These are phyloP conservation scores for Candida tropicalis DNA, from an alignment of 1,139 yeast species.

Conservation along the genomic window DNA sequence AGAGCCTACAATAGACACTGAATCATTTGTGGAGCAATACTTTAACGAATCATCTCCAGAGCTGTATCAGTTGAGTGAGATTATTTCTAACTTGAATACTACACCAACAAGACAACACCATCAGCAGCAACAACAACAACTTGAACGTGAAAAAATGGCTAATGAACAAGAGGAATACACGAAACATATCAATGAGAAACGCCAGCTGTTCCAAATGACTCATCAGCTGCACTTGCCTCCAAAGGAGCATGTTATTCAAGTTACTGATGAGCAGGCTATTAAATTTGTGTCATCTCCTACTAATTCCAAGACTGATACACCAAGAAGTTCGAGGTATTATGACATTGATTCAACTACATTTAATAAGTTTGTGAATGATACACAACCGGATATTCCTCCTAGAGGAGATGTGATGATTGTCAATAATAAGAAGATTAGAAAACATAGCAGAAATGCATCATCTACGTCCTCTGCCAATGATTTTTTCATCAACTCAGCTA, in stretches of 20 bases:
- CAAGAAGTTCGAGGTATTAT: conserved; percentile 13
- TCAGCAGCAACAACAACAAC: conserved; percentile 6
- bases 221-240: conserved; percentile 1
- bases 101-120: conserved; percentile 6
- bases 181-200: conserved; percentile 2
- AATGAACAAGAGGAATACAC: conserved; percentile 6
- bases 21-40: conserved; percentile 17
- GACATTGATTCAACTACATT: conserved; percentile 19
- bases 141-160: conserved; percentile 5
- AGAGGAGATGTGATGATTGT: conserved; percentile 36
- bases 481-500: conserved; percentile 2
- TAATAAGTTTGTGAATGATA: conserved; percentile 29
- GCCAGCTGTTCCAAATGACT: conserved; percentile 6
- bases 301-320: conserved; percentile 7
- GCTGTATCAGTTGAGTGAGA: conserved; percentile 11
- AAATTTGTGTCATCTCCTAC: conserved; percentile 9
- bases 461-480: conserved; percentile 12
- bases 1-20: conserved; percentile 17
- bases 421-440: conserved; percentile 23
- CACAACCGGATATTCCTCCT: conserved; percentile 38
- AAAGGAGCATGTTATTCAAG: conserved; percentile 4
- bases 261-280: conserved; percentile 11
- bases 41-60: conserved; percentile 14
- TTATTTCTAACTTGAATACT: conserved; percentile 8
- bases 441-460: conserved; percentile 21